A percentile compares a stretch with the other conserved stretches of the same genome.
Conservation (phyloP, 148 eudicot species). For the Mesembryanthemum crystallinum region DNA sequence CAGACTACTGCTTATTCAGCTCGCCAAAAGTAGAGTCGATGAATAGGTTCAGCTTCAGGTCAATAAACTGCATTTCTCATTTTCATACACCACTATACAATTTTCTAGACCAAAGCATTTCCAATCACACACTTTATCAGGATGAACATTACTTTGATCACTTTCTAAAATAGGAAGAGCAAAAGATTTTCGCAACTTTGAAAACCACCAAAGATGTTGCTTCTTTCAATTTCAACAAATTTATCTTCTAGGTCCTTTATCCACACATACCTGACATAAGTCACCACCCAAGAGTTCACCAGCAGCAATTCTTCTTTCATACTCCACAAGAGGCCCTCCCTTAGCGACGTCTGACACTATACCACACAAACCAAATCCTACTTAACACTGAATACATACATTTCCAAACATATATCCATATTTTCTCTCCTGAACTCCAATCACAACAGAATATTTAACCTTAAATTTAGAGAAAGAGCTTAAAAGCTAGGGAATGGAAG, state of each 20-base stretch:
- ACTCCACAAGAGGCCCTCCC: constrained; percentile 83
- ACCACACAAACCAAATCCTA: constrained; percentile 23
- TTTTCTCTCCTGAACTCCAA: neutral
- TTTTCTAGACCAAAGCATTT: neutral
- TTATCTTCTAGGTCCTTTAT: neutral
- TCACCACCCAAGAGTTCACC: constrained; percentile 93
- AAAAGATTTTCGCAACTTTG: neutral
- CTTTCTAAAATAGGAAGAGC: neutral
- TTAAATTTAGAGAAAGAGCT: neutral
- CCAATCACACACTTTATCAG: neutral
- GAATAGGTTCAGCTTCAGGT: constrained; percentile 2
- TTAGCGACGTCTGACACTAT: constrained; percentile 34
- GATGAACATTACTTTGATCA: neutral
- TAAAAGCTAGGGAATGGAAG: constrained; percentile 6
- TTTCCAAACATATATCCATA: neutral
- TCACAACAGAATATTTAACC: too few species aligned
- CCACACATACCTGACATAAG: constrained; percentile 59
- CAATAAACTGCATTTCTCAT: neutral
- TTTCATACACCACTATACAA: neutral
- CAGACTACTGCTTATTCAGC: neutral
- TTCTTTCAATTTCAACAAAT: neutral
- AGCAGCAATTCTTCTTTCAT: constrained; percentile 75
- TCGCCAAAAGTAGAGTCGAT: neutral
- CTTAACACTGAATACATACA: neutral
- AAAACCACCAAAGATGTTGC: neutral